Evolutionary conservation across 352 stramenopile genomes (phyloP).

Genomic region (Phytophthora pluvialis): DNA sequence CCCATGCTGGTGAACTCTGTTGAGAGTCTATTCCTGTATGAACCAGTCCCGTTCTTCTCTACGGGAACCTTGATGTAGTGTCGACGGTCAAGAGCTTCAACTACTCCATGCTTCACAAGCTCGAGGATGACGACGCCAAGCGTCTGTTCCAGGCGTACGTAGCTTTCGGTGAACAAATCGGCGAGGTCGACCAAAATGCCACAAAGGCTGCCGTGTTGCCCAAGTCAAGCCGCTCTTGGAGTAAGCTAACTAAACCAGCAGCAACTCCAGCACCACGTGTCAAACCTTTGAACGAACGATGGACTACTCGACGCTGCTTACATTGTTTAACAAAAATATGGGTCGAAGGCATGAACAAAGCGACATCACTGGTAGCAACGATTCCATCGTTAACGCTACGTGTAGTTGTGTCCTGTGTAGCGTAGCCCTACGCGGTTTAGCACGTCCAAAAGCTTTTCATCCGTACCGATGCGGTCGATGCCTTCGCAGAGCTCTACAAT

Average conservation of each 20-base stretch:
- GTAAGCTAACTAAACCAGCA: neutral
- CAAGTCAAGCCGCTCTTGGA: conserved; percentile 11
- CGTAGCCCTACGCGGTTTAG: conserved; percentile 16
- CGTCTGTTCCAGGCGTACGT: conserved; percentile 58
- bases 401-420: conserved; percentile 25
- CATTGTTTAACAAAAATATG: too few relatives aligned
- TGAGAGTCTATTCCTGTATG: conserved; percentile 56
- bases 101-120: conserved; percentile 72
- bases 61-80: conserved; percentile 53
- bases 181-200: conserved; percentile 37
- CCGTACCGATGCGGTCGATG: conserved; percentile 9
- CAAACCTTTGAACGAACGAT: neutral
- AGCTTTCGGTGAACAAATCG: conserved; percentile 51
- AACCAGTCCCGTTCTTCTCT: conserved; percentile 53
- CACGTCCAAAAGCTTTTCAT: conserved; percentile 31
- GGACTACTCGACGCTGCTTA: neutral
- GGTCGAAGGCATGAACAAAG: too few relatives aligned
- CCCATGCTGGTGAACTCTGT: conserved; percentile 36
- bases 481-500: conserved; percentile 24
- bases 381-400: neutral
- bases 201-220: conserved; percentile 38
- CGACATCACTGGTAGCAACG: neutral
- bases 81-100: conserved; percentile 56
- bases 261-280: neutral
- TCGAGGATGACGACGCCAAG: conserved; percentile 35